A percentile compares a stretch with the other conserved stretches of the same genome.
These are phyloP conservation scores for Blepharisma japonicum DNA, from an alignment of 73 alveolate genomes.

Conservation along the genomic window DNA sequence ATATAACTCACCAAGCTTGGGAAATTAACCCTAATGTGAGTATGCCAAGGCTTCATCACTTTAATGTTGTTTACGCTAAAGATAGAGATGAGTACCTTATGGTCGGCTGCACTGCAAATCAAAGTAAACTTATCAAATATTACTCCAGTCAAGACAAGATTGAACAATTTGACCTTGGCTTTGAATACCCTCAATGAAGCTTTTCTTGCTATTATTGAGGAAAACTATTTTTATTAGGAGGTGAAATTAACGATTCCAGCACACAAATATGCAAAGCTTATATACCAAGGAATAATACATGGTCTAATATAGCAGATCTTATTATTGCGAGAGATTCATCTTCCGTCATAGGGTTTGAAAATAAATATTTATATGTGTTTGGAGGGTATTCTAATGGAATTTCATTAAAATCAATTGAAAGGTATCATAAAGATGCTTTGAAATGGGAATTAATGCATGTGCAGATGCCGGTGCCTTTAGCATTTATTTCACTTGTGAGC, in stretches of 20 bases:
- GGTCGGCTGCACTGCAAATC: background rate
- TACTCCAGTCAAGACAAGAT: background rate
- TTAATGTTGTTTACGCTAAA: background rate
- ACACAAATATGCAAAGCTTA: background rate
- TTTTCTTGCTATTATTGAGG: background rate
- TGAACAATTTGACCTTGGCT: background rate
- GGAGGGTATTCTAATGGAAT: background rate
- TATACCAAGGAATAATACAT: background rate
- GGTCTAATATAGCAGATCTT: background rate
- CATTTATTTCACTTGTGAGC: background rate
- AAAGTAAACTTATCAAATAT: background rate
- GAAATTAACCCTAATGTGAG: background rate
- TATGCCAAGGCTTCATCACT: background rate
- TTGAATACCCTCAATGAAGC: background rate
- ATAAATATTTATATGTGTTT: background rate
- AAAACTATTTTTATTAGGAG: background rate
- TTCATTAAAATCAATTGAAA: background rate
- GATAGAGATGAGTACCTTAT: background rate
- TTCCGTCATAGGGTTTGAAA: background rate
- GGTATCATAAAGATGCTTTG: background rate
- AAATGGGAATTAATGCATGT: background rate
- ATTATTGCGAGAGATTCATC: background rate
- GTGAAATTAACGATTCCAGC: constrained; percentile 8
- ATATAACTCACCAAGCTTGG: background rate
- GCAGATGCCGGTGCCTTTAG: background rate